Conservation (phyloP, 768 basidiomycete species). For the Cyclocybe aegerita region DNA sequence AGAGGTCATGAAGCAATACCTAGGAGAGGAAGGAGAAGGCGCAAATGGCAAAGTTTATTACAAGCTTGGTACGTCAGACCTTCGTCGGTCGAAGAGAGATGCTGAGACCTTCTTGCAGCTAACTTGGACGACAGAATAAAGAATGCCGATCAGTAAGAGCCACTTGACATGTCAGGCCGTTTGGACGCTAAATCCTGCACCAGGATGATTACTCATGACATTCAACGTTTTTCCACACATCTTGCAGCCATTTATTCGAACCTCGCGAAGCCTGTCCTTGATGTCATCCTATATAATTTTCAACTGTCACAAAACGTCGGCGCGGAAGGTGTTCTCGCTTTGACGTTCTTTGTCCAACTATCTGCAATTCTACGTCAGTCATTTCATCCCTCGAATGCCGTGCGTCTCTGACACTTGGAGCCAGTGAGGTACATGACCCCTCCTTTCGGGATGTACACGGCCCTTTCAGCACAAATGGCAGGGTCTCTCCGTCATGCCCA, state of each 20-base stretch:
- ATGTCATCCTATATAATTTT: conserved; percentile 94
- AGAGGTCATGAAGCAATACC: conserved; percentile 80
- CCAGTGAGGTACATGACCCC: conserved; percentile 90
- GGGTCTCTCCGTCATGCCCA: conserved; percentile 91
- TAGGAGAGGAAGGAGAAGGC: conserved; percentile 68
- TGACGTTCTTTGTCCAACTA: conserved; percentile 82
- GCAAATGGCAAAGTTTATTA: conserved; percentile 87
- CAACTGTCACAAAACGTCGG: conserved; percentile 93
- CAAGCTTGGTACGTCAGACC: conserved; percentile 66
- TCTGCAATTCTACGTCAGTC: conserved; percentile 79
- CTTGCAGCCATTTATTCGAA: conserved; percentile 94
- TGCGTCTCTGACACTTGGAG: background rate
- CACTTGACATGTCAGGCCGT: background rate
- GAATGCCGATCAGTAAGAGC: conserved; percentile 85
- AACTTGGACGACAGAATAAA: conserved; percentile 95
- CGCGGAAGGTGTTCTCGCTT: conserved; percentile 82
- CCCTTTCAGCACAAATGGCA: conserved; percentile 83
- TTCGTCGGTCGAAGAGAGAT: background rate
- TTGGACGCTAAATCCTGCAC: conserved; percentile 9
- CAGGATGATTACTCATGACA: conserved; percentile 95
- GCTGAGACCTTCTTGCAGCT: conserved; percentile 40
- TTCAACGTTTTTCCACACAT: conserved; percentile 87
- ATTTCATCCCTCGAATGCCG: background rate
- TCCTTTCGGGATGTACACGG: conserved; percentile 88
- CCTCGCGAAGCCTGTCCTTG: conserved; percentile 89